Evolutionary conservation across 2,329 filamentous ascomycete species (phyloP), one percentile per base, ranked within the genome.

Genomic region (Fusarium xylarioides): DNA sequence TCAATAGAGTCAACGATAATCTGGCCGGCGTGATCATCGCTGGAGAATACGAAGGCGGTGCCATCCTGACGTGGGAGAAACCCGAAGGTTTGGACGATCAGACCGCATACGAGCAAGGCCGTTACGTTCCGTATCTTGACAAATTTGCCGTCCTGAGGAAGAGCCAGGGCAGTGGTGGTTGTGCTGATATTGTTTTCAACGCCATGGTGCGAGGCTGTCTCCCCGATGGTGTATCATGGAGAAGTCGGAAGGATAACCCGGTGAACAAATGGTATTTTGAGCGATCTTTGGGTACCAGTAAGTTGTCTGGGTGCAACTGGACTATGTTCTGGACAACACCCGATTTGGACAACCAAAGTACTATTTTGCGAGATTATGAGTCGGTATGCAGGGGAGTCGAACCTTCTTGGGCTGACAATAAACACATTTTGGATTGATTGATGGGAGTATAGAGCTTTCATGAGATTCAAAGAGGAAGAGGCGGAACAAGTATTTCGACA

Each of bases 201-300:
- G 92, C 95, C 38, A 97, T 99, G 93, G 94, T 97, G 10, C 89
- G 93, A 34, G 91, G 92, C 26, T 97, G 95, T 77, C 97, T 98
- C 75, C 95, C 95, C 0, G 83, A 90, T 5, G 96, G 96, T 2
- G 93, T 98, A 4, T 97, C 95, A 79, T 99, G 96, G 96, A 88
- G 95, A 63, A 97, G 93, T 80, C 87, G 96, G 57, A 92, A 92
- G 78, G 90, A 95, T 79, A 98, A 99, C 79, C 95, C 95, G 0
- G 96, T 99, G 9, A 99, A 99, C 80, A 98, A 98, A 80, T 99
- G 96, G 96, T 99, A 99, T 81, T 98, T 98, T 83, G 96, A 99
- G 83, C 88, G 96, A 53, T 94, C 93, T 5, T 85, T 89, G 53
- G 96, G 96, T 0, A 95, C 91, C 5, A 93, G 91, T 87, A 96